phyloP scores from a whole-genome alignment of 1,284 basidiomycete genomes.

The Sanguinoderma infundibulare region DNA sequence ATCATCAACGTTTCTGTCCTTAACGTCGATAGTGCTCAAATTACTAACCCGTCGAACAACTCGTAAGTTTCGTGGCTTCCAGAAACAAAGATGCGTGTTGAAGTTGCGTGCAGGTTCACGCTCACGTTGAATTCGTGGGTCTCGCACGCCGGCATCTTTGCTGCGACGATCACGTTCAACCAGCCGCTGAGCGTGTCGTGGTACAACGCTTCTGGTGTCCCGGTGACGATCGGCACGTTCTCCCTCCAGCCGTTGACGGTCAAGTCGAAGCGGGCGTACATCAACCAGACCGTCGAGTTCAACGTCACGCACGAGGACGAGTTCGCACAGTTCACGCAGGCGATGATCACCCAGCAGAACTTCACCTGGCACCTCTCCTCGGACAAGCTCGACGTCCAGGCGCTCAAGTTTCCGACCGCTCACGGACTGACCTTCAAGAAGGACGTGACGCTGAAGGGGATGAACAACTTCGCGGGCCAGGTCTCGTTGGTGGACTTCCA shows the following conservation, averaged over 20 bases:
- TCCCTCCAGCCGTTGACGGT: constrained; percentile 48
- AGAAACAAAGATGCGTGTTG: too few species aligned
- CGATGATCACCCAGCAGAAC: constrained; percentile 68
- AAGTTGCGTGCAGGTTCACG: constrained; percentile 37
- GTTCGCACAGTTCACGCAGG: constrained; percentile 60
- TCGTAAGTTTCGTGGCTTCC: constrained; percentile 50
- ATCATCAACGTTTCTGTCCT: constrained; percentile 60
- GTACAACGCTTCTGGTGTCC: constrained; percentile 43
- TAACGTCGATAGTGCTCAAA: constrained; percentile 53
- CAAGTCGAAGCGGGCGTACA: constrained; percentile 53
- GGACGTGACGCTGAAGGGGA: constrained; percentile 57
- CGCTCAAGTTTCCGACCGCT: constrained; percentile 67
- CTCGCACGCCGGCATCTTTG: constrained; percentile 62
- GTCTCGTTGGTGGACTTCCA: constrained; percentile 67
- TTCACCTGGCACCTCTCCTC: constrained; percentile 77
- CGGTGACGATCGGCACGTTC: constrained; percentile 54
- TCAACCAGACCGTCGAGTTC: constrained; percentile 64
- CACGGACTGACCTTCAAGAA: constrained; percentile 69
- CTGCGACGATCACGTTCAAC: constrained; percentile 61
- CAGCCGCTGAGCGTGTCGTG: constrained; percentile 59
- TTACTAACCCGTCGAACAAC: constrained; percentile 52
- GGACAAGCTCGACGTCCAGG: constrained; percentile 65
- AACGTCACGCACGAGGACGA: constrained; percentile 54
- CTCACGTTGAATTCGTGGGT: constrained; percentile 57
- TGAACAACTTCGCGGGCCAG: constrained; percentile 66